Conservation (phyloP, 306 rosid species). For the Elaeagnus macrophylla region DNA sequence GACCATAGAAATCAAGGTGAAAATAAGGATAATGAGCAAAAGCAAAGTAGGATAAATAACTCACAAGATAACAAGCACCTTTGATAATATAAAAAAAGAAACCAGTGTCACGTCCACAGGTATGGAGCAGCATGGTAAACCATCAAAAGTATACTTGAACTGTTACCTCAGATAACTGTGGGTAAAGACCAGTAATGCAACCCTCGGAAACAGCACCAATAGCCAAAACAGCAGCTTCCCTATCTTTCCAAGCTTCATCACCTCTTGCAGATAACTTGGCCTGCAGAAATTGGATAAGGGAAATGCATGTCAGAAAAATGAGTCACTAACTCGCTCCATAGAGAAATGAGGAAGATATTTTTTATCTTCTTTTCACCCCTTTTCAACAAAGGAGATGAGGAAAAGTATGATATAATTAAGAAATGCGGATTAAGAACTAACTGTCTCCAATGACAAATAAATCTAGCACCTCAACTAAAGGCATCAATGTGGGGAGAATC, state of each 20-base stretch:
- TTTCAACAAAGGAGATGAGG: neutral
- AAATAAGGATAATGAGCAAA: too few relatives aligned
- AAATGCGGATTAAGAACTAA: neutral
- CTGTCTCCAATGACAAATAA: constrained; percentile 7
- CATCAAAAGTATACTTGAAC: too few relatives aligned
- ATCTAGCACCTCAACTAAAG: constrained; percentile 65
- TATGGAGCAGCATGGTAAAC: too few relatives aligned
- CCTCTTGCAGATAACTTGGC: constrained; percentile 53
- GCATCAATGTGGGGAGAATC: constrained; percentile 86
- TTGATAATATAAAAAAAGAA: too few relatives aligned
- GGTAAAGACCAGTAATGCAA: constrained; percentile 91
- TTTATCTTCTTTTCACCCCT: too few relatives aligned
- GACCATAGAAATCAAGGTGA: too few relatives aligned
- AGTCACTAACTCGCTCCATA: too few relatives aligned
- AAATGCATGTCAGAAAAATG: constrained; percentile 13
- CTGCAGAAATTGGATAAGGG: constrained; percentile 35
- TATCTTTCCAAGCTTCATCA: constrained; percentile 88
- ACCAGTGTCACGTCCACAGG: too few relatives aligned
- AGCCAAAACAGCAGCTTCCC: constrained; percentile 99
- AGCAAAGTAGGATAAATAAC: too few relatives aligned
- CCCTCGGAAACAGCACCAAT: constrained; percentile 99
- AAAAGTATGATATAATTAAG: neutral
- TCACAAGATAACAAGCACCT: too few relatives aligned
- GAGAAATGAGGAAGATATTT: too few relatives aligned
- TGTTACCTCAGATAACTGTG: constrained; percentile 69